These are phyloP conservation scores for Trypanosoma platydactyli DNA, from an alignment of 208 protist species.

Conservation along the genomic window DNA sequence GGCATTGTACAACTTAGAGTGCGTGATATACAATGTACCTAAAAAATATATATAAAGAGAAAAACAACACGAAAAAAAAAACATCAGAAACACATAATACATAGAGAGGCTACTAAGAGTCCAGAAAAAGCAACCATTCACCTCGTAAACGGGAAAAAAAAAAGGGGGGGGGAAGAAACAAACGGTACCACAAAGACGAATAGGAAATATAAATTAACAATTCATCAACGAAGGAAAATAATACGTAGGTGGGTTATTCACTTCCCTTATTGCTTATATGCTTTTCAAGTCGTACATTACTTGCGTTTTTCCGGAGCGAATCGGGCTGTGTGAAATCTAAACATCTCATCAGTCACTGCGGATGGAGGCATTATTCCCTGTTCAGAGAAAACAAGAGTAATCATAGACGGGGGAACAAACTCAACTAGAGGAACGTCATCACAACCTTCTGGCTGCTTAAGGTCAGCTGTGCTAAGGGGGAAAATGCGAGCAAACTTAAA, in stretches of 20 bases:
- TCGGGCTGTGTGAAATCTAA: conserved; percentile 83
- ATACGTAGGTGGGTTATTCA: background rate
- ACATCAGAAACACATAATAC: no score
- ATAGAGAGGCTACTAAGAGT: no score
- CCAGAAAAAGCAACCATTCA: no score
- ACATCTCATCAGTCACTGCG: conserved; percentile 98
- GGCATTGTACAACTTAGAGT: conserved; percentile 41
- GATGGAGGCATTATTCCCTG: conserved; percentile 98
- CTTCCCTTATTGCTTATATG: background rate
- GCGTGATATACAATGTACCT: background rate
- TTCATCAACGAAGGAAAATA: conserved; percentile 8
- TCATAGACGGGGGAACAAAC: conserved; percentile 87
- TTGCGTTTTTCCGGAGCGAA: conserved; percentile 65
- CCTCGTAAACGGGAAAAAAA: no score
- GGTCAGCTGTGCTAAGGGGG: conserved; percentile 94
- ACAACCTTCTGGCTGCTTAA: conserved; percentile 69
- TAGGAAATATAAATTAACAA: conserved; percentile 1
- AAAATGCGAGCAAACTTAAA: conserved; percentile 99
- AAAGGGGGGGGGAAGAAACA: background rate
- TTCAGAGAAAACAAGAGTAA: conserved; percentile 98
- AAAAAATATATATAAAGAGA: background rate
- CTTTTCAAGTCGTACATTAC: conserved; percentile 8
- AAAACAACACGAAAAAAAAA: conserved; percentile 1
- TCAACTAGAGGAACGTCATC: conserved; percentile 76
- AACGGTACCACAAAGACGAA: background rate